Evolutionary conservation across 169 alveolate species (phyloP), one percentile per base, ranked within the genome.

Genomic region (Babesia gibsoni): DNA sequence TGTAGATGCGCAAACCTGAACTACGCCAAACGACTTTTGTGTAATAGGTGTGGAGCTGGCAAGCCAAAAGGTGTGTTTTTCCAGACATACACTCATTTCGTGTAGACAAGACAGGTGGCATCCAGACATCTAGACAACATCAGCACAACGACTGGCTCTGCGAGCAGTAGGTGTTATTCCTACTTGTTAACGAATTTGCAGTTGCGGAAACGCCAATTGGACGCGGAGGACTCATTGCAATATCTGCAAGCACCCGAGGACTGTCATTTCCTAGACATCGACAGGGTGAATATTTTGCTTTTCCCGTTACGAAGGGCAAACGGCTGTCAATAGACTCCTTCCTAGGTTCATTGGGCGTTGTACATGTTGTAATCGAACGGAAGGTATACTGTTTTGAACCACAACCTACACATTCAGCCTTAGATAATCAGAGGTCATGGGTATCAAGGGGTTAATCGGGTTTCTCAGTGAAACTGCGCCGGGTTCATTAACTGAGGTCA

Each of bases 391-490:
- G 16, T 10, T 22, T 9, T 12, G 20, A 49, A 25, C 25, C 49
- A n/a, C 50, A 4, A 7, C 18, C 50, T 32, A 18, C 18, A 9
- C 6, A 22, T 12, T 29, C n/a, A n/a, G n/a, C n/a, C n/a, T n/a
- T n/a, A 39, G 18, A 39, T 16, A 12, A 39, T 12, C 10, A 39
- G 64, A 6, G 74, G 54, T 10, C 14, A 92, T 92, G 98, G 98
- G 98, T 67, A 95, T 95, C 58, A 91, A 92, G 66, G 96, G 96
- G 49, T 83, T 95, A 30, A 94, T 92, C 82, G 88, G 91, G 50
- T 81, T 95, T 35, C 69, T 95, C 57, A 90, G 85, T 8, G 98
- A 94, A 42, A 92, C 93, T 30, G 97, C 97, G 39, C 97, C 98
- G 68, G 80, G 79, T 49, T 83, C 91, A 7, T 67, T 89, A 41